Evolutionary conservation across 805 yeast genomes (phyloP).

Genomic region (Brettanomyces naardenensis): DNA sequence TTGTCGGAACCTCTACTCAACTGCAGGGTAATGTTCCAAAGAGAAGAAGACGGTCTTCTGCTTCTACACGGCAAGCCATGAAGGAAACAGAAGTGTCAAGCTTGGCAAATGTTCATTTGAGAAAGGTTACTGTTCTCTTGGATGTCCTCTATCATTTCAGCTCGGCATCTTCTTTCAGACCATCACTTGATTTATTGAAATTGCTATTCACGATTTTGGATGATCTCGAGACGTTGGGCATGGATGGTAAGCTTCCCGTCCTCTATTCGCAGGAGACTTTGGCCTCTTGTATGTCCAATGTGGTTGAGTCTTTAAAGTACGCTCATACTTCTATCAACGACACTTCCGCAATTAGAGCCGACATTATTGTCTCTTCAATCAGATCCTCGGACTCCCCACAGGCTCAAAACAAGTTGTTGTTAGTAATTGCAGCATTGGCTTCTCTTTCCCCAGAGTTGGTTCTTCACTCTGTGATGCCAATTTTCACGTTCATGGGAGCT

Average conservation of each 20-base stretch:
- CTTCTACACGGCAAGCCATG: constrained; percentile 68
- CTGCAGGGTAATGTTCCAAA: constrained; percentile 42
- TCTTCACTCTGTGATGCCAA: constrained; percentile 97
- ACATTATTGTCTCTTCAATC: constrained; percentile 82
- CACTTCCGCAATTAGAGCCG: constrained; percentile 71
- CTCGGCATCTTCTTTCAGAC: constrained; percentile 14
- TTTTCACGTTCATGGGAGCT: constrained; percentile 98
- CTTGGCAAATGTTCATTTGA: constrained; percentile 72
- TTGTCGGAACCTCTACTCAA: constrained; percentile 21
- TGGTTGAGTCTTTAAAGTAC: constrained; percentile 48
- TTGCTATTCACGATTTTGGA: constrained; percentile 51
- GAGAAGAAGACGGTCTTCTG: constrained; percentile 78
- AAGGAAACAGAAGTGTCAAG: constrained; percentile 62
- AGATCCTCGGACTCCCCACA: constrained; percentile 88
- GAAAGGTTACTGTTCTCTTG: constrained; percentile 66
- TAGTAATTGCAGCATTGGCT: constrained; percentile 84
- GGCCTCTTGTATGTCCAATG: constrained; percentile 74
- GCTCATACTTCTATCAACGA: constrained; percentile 34
- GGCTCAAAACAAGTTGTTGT: constrained; percentile 79
- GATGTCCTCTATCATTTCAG: constrained; percentile 61
- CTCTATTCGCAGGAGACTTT: constrained; percentile 85
- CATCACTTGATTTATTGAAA: constrained; percentile 30
- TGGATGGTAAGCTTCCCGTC: constrained; percentile 87
- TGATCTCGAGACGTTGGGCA: constrained; percentile 77
- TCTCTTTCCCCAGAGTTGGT: constrained; percentile 84